phyloP scores from a whole-genome alignment of 345 rosid genomes.

The Arabidopsis suecica region DNA sequence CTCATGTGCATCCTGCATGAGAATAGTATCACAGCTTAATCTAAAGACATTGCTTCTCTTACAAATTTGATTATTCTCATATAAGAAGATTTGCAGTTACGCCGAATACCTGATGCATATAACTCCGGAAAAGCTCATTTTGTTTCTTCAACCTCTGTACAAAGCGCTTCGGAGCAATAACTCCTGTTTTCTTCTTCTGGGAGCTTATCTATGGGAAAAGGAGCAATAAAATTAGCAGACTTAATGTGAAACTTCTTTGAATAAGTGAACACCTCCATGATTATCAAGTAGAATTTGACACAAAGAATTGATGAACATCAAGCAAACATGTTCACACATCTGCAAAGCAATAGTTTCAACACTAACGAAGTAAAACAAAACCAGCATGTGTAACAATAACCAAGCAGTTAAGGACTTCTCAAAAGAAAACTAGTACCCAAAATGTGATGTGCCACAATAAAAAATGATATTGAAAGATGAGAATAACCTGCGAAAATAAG shows the following conservation, averaged over 20 bases:
- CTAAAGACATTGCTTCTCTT: neutral
- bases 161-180: constrained; percentile 96
- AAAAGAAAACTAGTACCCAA: neutral
- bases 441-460: too few species aligned
- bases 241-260: neutral
- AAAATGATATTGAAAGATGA: too few species aligned
- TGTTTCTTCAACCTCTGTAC: constrained; percentile 98
- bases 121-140: constrained; percentile 97
- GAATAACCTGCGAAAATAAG: constrained; percentile 70
- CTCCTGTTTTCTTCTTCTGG: constrained; percentile 99
- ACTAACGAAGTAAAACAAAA: neutral
- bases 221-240: neutral
- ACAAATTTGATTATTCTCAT: neutral
- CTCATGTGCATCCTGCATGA: constrained; percentile 91
- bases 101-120: constrained; percentile 91
- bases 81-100: neutral
- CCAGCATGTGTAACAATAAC: neutral
- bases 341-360: neutral
- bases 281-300: neutral
- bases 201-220: constrained; percentile 69
- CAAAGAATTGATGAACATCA: neutral
- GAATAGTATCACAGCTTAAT: neutral
- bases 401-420: neutral
- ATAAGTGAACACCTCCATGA: neutral
- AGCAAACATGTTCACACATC: neutral